Evolutionary conservation across 306 rosid species (phyloP).

Genomic region (Cyamopsis tetragonoloba): DNA sequence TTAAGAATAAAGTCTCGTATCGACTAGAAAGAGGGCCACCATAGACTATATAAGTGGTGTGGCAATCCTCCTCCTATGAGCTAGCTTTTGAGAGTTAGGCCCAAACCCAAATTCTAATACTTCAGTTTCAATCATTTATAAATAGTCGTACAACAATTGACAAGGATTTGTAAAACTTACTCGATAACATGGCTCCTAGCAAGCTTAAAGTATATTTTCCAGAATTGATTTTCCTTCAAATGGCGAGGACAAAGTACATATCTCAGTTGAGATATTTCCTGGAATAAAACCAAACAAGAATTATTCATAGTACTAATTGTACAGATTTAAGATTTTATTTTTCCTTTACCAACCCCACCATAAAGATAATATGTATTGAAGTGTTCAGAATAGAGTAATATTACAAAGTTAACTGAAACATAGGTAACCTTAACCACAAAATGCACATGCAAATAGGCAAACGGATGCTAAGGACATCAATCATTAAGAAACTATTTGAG

Average conservation of each 20-base stretch:
- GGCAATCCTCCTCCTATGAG: too few species aligned
- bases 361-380: conserved; percentile 11
- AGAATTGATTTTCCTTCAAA: conserved; percentile 82
- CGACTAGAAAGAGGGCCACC: too few species aligned
- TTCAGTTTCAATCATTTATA: neutral
- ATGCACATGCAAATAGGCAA: neutral
- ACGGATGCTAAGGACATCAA: neutral
- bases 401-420: neutral
- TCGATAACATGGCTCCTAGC: conserved; percentile 60
- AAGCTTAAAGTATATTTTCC: conserved; percentile 80
- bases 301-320: neutral
- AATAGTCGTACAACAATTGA: neutral
- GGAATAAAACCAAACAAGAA: conserved; percentile 26
- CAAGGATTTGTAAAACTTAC: conserved; percentile 49
- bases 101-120: too few species aligned
- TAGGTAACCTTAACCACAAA: neutral
- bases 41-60: too few species aligned
- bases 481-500: neutral
- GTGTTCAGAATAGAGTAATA: neutral
- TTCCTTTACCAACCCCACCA: neutral
- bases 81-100: too few species aligned
- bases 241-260: conserved; percentile 79
- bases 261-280: conserved; percentile 82
- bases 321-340: neutral
- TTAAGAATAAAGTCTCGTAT: too few species aligned